These are phyloP conservation scores for Lactifluus hygrophoroides DNA, from an alignment of 768 basidiomycete species.

Conservation along the genomic window DNA sequence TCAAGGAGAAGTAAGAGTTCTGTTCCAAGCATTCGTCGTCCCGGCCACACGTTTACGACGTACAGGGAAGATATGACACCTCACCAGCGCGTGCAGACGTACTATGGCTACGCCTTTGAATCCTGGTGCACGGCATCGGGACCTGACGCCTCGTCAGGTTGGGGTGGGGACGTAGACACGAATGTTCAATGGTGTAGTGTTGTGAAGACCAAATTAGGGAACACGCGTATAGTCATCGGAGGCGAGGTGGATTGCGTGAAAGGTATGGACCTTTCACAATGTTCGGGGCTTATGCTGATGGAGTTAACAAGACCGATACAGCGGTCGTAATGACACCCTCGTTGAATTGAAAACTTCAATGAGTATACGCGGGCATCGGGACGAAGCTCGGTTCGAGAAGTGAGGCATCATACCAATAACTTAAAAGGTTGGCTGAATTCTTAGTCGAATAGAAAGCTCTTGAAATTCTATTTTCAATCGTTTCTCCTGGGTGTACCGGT, in stretches of 20 bases:
- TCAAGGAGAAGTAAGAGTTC: constrained; percentile 53
- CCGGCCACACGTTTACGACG: not conserved
- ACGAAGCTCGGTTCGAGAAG: constrained; percentile 76
- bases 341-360: constrained; percentile 87
- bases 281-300: not conserved
- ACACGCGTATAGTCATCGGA: constrained; percentile 65
- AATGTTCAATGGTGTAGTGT: constrained; percentile 89
- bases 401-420: constrained; percentile 25
- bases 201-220: constrained; percentile 75
- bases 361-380: constrained; percentile 51
- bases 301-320: constrained; percentile 42
- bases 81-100: constrained; percentile 54
- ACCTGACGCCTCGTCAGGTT: constrained; percentile 34
- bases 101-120: constrained; percentile 87
- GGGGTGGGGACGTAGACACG: constrained; percentile 79
- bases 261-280: constrained; percentile 35
- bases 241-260: constrained; percentile 89
- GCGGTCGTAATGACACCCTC: constrained; percentile 55
- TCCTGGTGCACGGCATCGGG: constrained; percentile 63
- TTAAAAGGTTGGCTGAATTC: not conserved
- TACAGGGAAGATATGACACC: constrained; percentile 58
- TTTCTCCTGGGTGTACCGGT: constrained; percentile 89
- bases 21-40: not conserved
- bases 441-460: constrained; percentile 55
- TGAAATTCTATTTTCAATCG: constrained; percentile 89